Base-by-base conservation (phyloP, 2,329 filamentous ascomycete species). In the Fusarium sp. region DNA sequence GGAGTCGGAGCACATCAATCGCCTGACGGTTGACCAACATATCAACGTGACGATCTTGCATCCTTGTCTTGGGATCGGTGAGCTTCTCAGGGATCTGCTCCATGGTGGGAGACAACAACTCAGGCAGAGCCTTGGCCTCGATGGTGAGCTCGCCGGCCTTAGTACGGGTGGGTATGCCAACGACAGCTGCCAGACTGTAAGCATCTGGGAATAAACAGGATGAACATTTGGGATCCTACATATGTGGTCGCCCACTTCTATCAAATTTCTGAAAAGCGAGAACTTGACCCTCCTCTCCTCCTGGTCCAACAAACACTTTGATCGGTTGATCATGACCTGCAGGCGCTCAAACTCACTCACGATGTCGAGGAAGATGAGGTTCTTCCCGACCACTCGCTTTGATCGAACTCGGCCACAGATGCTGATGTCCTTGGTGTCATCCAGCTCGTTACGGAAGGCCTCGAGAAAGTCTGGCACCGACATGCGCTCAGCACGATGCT, bases 341-440 rank as follows among this genome's bases (percentile, higher is more conserved):
- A 97, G 83, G 73, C 88, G 90, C 76, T 91, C 85, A 67, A 92
- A 92, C 80, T 94, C 91, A 81, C 95, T 91, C 76, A 91, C 87
- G 59, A 98, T 85, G 83, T 97, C 93, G 75, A 98, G 82, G 82
- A 99, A 99, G 73, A 95, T 87, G 77, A 99, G 91, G 83, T 93
- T 94, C 77, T 90, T 92, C 75, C 95, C 92, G 64, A 91, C 89
- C 57, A 90, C 86, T 72, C 94, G 93, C 80, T 93, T 89, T 56
- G 92, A 91, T 78, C 88, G 87, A 73, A 98, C 88, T 81, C 95
- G 94, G 83, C 95, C 94, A 62, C 77, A 80, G 35, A 84, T 68
- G 22, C 76, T 80, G 58, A 84, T 77, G 43, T 74, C 43, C 29
- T 72, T 68, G 50, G 78, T 72, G 48, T 81, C 81, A 45, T 74